A percentile compares a stretch with the other conserved stretches of the same genome.
Evolutionary conservation across 176 grass and related monocot genomes (phyloP).

Genomic region (Oryza meridionalis): DNA sequence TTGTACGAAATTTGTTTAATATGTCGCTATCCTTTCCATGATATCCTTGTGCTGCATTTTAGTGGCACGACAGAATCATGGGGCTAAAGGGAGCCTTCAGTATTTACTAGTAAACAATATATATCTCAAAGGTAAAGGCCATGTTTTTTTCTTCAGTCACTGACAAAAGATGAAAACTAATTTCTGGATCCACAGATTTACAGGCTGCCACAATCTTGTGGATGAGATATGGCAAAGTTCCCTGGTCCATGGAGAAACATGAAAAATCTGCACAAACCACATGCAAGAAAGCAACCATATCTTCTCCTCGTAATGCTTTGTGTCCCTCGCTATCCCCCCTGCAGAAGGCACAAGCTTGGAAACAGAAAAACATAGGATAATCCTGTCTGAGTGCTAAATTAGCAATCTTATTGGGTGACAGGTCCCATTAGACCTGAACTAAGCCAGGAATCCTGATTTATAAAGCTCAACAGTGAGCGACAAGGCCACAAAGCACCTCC

Average conservation of each 20-base stretch:
- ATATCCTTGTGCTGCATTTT: neutral
- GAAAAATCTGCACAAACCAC: constrained; percentile 28
- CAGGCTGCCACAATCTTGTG: neutral
- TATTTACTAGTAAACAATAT: neutral
- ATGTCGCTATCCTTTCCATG: neutral
- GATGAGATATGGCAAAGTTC: constrained; percentile 26
- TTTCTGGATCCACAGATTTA: neutral
- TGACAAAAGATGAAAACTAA: constrained; percentile 14
- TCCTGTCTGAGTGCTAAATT: constrained; percentile 8
- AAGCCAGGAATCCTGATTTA: neutral
- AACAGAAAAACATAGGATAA: neutral
- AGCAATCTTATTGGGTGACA: constrained; percentile 5
- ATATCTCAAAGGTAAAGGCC: neutral
- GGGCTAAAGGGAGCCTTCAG: neutral
- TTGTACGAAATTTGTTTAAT: neutral
- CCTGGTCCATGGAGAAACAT: constrained; percentile 23
- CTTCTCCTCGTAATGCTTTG: constrained; percentile 2
- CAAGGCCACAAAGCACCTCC: constrained; percentile 9
- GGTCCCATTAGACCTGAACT: neutral
- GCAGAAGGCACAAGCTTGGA: constrained; percentile 10
- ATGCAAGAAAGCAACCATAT: constrained; percentile 40
- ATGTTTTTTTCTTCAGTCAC: neutral
- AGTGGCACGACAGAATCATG: neutral
- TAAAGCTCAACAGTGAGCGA: neutral
- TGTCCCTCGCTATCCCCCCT: constrained; percentile 4